Percentiles rank a stretch among this genome's conserved stretches.
Conservation (phyloP, 2,329 filamentous ascomycete species). For the Zymoseptoria brevis region DNA sequence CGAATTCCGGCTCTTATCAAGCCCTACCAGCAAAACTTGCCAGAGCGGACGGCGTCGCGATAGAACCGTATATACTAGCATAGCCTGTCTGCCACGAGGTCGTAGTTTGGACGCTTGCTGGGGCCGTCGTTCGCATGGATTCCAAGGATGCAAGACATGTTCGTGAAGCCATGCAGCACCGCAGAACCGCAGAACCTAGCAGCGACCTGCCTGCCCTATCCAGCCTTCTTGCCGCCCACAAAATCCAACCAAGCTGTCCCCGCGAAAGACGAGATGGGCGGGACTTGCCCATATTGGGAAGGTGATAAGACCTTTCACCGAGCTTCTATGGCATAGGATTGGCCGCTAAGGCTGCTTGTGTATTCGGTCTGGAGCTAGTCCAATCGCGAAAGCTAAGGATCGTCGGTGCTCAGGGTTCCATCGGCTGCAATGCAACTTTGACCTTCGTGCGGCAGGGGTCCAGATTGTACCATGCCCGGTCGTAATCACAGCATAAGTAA, state of each 20-base stretch:
- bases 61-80: background rate
- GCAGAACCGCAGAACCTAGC: background rate
- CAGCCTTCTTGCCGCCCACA: background rate
- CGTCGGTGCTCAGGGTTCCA: background rate
- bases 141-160: background rate
- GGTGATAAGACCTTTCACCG: conserved; percentile 3
- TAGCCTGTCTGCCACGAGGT: background rate
- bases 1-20: conserved; percentile 2
- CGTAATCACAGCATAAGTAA: background rate
- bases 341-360: background rate
- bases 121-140: background rate
- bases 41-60: background rate
- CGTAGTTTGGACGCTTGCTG: background rate
- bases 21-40: background rate
- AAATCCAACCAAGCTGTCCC: background rate
- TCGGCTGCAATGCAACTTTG: background rate
- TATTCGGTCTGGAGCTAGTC: conserved; percentile 1
- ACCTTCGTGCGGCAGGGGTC: background rate
- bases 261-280: background rate
- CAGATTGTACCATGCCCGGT: background rate
- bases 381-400: background rate
- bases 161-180: background rate
- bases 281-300: conserved; percentile 1
- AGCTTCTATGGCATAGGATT: background rate
- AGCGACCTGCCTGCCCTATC: background rate